Conservation (phyloP, 805 yeast genomes). For the Tetrapisispora fleetii region DNA sequence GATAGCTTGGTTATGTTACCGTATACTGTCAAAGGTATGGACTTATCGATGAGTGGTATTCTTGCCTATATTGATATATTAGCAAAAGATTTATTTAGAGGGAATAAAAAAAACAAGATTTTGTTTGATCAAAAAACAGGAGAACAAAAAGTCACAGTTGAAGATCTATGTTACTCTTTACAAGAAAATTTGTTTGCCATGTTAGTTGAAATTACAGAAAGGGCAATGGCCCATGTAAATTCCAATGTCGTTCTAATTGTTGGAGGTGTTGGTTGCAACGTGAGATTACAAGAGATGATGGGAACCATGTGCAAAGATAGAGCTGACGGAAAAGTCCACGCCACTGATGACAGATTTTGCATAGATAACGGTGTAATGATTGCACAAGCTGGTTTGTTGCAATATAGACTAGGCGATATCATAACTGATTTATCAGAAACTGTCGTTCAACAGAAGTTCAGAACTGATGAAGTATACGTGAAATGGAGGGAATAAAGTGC, state of each 20-base stretch:
- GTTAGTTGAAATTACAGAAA: constrained; percentile 94
- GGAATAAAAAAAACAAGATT: constrained; percentile 32
- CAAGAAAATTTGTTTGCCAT: constrained; percentile 91
- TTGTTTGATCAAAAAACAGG: constrained; percentile 32
- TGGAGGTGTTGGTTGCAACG: constrained; percentile 98
- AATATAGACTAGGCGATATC: constrained; percentile 68
- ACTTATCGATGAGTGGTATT: constrained; percentile 91
- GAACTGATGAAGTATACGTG: constrained; percentile 89
- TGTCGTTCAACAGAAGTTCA: constrained; percentile 83
- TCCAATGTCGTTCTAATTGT: constrained; percentile 85
- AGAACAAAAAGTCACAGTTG: constrained; percentile 52
- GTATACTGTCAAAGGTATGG: constrained; percentile 98
- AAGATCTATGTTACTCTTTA: constrained; percentile 83
- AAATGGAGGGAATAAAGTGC: constrained; percentile 63
- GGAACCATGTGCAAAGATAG: constrained; percentile 84
- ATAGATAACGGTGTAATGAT: constrained; percentile 98
- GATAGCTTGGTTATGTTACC: constrained; percentile 60
- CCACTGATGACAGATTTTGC: constrained; percentile 95
- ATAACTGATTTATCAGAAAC: constrained; percentile 52
- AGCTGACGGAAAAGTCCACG: constrained; percentile 70
- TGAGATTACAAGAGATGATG: constrained; percentile 92
- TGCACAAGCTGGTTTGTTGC: constrained; percentile 91
- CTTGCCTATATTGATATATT: constrained; percentile 73
- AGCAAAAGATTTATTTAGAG: constrained; percentile 57
- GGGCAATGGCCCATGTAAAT: constrained; percentile 97